Base-by-base conservation (phyloP, 768 basidiomycete genomes). In the Suillus clintonianus region DNA sequence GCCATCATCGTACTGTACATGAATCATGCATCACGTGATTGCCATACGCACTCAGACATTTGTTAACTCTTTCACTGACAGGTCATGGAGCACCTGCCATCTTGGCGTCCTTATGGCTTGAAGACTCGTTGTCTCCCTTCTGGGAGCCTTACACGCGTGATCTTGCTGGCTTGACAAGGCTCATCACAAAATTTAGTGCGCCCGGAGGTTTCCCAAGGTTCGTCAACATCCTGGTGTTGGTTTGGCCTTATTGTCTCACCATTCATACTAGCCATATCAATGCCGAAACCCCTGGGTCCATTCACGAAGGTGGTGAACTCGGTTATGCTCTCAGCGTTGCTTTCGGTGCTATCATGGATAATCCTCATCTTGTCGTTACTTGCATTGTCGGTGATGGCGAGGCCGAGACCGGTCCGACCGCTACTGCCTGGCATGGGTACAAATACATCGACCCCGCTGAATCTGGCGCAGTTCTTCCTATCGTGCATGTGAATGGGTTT, bases 371-470 rank as follows among this genome's bases (percentile, higher is more conserved):
- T 19, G 84, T 96, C 68, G 86, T 90, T 22, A 83, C 88, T 55
- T 92, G 90, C 64, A 82, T 96, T 37, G 79, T 97, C n/a, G 94
- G 94, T 27, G 94, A 95, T 65, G 94, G 94, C 34, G 94, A 96
- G 77, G 88, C 89, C 5, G 91, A 92, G 74, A 89, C 89, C 4
- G 91, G 91, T 5, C 90, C 90, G 0, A 92, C 91, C 42, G 90
- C 91, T 7, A 80, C 83, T 17, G 89, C 90, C 22, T 95, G 92
- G 91, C 92, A 94, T 69, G 89, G 84, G 7, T 89, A 82, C 86
- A 95, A 97, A 80, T 97, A 90, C 72, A 86, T 96, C 68, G 94
- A 97, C 71, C 94, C 95, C 27, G 86, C 85, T 17, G 94, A 95
- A 76, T 91, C 89, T 3, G 94, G 95, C 22, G 94, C 95, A 0